Evolutionary conservation across 208 protist species (phyloP).

Genomic region (Acanthamoeba castellanii): DNA sequence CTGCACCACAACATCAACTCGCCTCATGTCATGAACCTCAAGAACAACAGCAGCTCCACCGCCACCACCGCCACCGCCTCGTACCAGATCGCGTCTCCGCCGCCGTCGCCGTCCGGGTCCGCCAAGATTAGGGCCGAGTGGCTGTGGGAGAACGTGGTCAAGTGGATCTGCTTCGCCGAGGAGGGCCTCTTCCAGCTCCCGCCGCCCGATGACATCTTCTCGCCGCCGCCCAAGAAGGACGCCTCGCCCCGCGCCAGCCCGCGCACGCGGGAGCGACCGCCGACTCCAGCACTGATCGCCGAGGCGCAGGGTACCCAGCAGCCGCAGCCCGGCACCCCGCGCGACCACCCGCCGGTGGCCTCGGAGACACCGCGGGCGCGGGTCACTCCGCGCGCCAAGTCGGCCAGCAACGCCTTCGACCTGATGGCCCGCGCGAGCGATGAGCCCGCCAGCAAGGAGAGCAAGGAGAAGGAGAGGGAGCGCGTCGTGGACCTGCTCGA

Average conservation of each 20-base stretch:
- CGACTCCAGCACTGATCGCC: background rate
- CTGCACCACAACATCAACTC: slow-evolving; percentile 32
- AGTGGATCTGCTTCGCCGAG: slow-evolving; percentile 69
- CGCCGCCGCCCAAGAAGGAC: background rate
- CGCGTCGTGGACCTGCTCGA: background rate
- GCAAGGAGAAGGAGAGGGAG: background rate
- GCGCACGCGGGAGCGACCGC: background rate
- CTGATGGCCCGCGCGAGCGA: background rate
- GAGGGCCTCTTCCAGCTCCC: slow-evolving; percentile 59
- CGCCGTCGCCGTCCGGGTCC: background rate
- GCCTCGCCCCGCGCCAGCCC: background rate
- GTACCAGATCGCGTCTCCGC: background rate
- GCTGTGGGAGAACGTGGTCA: slow-evolving; percentile 70
- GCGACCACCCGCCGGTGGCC: background rate
- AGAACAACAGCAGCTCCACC: background rate
- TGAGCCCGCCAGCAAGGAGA: background rate
- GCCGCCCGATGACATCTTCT: slow-evolving; percentile 29
- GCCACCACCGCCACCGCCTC: background rate
- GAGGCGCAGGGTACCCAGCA: too few species aligned
- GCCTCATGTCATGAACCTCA: background rate
- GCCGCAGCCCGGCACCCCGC: background rate
- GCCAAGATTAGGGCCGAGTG: slow-evolving; percentile 40
- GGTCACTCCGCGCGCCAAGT: background rate
- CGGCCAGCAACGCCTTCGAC: background rate
- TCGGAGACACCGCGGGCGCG: background rate